Conservation (phyloP, 208 protist genomes). For the Angomonas ambiguus region DNA sequence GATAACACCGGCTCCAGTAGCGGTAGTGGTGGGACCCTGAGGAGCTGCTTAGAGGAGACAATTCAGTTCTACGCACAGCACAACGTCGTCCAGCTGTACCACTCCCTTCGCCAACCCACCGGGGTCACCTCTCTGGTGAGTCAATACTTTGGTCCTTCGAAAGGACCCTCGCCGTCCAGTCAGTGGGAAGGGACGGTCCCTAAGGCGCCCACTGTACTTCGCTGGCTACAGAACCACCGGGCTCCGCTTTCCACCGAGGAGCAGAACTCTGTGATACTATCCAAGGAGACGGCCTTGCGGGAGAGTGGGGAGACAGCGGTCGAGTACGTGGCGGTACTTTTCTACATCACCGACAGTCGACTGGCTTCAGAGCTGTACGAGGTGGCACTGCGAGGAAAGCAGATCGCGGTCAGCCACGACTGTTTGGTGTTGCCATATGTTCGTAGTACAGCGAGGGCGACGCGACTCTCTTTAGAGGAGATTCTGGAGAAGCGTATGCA, state of each 20-base stretch:
- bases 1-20: no score
- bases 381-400: slow-evolving; percentile 48
- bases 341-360: slow-evolving; percentile 66
- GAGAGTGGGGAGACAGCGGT: not conserved
- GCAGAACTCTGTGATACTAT: slow-evolving; percentile 33
- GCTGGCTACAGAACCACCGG: slow-evolving; percentile 28
- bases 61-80: not conserved
- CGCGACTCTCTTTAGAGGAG: slow-evolving; percentile 29
- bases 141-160: not conserved
- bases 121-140: not conserved
- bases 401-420: slow-evolving; percentile 38
- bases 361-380: slow-evolving; percentile 65
- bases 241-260: slow-evolving; percentile 14
- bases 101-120: not conserved
- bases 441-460: slow-evolving; percentile 23
- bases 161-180: not conserved
- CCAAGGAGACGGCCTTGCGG: slow-evolving; percentile 15
- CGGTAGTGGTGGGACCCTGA: no score
- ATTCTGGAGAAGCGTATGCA: slow-evolving; percentile 44
- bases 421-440: slow-evolving; percentile 45
- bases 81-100: not conserved
- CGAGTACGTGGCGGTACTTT: slow-evolving; percentile 15
- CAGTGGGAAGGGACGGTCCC: slow-evolving; percentile 20
- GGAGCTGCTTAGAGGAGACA: not conserved
- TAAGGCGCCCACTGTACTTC: slow-evolving; percentile 25